Conservation (phyloP, 108 stramenopile genomes). For the Cylindrotheca closterium region DNA sequence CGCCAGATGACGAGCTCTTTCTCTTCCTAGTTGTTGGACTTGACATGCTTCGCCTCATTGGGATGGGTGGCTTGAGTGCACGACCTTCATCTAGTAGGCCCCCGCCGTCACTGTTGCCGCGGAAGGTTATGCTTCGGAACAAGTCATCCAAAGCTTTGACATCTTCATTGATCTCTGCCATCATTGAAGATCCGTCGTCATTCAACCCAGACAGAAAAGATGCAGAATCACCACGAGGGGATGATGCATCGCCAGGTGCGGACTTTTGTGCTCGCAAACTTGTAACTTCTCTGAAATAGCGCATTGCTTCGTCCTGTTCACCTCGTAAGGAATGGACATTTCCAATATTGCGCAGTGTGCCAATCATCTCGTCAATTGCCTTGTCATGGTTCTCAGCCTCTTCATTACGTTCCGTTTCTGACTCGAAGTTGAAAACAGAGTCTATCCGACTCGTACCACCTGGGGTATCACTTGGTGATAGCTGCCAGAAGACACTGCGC, state of each 20-base stretch:
- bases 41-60: not conserved
- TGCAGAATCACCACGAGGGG: slow-evolving; percentile 15
- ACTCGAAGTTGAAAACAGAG: not conserved
- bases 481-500: slow-evolving; percentile 56
- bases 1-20: slow-evolving; percentile 23
- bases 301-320: slow-evolving; percentile 74
- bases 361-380: slow-evolving; percentile 62
- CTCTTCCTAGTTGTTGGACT: slow-evolving; percentile 34
- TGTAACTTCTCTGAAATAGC: slow-evolving; percentile 75
- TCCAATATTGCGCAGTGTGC: slow-evolving; percentile 69
- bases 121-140: slow-evolving; percentile 75
- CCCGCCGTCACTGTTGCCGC: slow-evolving; percentile 10
- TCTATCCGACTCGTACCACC: slow-evolving; percentile 3
- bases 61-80: slow-evolving; percentile 1
- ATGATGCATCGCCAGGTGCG: slow-evolving; percentile 1
- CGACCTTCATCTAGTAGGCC: slow-evolving; percentile 11
- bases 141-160: slow-evolving; percentile 79
- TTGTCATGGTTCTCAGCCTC: slow-evolving; percentile 34
- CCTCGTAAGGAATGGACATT: slow-evolving; percentile 79
- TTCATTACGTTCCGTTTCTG: not conserved
- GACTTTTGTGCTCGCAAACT: slow-evolving; percentile 59
- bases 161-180: slow-evolving; percentile 82
- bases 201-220: slow-evolving; percentile 26
- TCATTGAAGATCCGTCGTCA: slow-evolving; percentile 51
- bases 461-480: slow-evolving; percentile 3